These are phyloP conservation scores for Cadophora gregata DNA, from an alignment of 2,329 filamentous ascomycete species.

Conservation along the genomic window DNA sequence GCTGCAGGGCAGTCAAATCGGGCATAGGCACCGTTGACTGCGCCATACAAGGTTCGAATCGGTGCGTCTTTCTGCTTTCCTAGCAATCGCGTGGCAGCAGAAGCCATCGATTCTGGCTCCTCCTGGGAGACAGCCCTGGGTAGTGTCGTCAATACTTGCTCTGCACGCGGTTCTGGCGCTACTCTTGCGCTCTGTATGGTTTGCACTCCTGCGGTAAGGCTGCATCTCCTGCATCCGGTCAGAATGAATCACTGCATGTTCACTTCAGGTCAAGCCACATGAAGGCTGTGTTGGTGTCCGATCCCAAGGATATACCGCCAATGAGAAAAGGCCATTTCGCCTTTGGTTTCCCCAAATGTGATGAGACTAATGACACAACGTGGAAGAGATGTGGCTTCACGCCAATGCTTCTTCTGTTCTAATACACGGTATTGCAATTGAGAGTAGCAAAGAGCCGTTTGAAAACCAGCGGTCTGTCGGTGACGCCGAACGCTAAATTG, in stretches of 20 bases:
- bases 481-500: slow-evolving; percentile 38
- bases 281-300: slow-evolving; percentile 32
- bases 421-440: slow-evolving; percentile 34
- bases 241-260: slow-evolving; percentile 27
- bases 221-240: slow-evolving; percentile 29
- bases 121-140: slow-evolving; percentile 1
- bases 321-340: slow-evolving; percentile 23
- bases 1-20: slow-evolving; percentile 14
- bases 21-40: slow-evolving; percentile 18
- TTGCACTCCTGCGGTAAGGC: slow-evolving; percentile 25
- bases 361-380: slow-evolving; percentile 37
- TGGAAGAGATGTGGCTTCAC: slow-evolving; percentile 34
- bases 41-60: slow-evolving; percentile 23
- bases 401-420: slow-evolving; percentile 30
- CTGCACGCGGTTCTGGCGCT: slow-evolving; percentile 14
- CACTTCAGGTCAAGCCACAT: slow-evolving; percentile 38
- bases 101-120: slow-evolving; percentile 16
- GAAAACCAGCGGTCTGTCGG: slow-evolving; percentile 29
- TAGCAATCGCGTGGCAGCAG: slow-evolving; percentile 22
- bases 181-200: slow-evolving; percentile 21
- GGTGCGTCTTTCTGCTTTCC: not conserved
- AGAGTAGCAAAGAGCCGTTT: slow-evolving; percentile 24
- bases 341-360: slow-evolving; percentile 22
- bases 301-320: slow-evolving; percentile 25
- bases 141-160: slow-evolving; percentile 29